A percentile compares a stretch with the other conserved stretches of the same genome.
Conservation (phyloP, 2,329 filamentous ascomycete genomes). For the Leptodontidium sp. region DNA sequence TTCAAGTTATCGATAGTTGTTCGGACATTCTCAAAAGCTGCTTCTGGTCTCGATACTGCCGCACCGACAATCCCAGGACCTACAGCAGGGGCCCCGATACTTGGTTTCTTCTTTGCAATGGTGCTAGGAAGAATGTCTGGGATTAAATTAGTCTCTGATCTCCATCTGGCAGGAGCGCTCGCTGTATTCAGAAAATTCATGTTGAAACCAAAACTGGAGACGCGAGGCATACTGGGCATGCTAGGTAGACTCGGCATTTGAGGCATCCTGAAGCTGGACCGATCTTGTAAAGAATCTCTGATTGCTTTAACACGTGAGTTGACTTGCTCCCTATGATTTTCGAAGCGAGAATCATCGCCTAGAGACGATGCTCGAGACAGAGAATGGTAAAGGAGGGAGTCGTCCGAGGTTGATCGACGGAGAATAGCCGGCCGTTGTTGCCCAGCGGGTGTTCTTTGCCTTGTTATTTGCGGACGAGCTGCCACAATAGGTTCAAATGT, state of each 20-base stretch:
- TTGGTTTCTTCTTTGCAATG: constrained; percentile 36
- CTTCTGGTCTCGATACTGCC: constrained; percentile 32
- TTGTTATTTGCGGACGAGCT: constrained; percentile 23
- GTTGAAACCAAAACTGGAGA: constrained; percentile 51
- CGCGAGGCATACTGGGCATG: constrained; percentile 49
- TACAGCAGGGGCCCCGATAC: constrained; percentile 31
- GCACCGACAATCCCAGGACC: constrained; percentile 34
- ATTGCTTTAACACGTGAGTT: constrained; percentile 92
- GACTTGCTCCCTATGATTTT: constrained; percentile 81
- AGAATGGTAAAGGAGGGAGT: constrained; percentile 78
- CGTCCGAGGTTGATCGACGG: constrained; percentile 74
- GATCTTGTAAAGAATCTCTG: constrained; percentile 83
- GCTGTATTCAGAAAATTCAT: constrained; percentile 44
- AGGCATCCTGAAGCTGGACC: constrained; percentile 77
- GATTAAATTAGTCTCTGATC: constrained; percentile 38
- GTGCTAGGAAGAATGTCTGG: constrained; percentile 42
- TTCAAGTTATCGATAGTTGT: constrained; percentile 53
- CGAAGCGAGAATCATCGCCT: constrained; percentile 83
- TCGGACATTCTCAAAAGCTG: constrained; percentile 27
- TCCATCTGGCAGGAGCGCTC: constrained; percentile 39
- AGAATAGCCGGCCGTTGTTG: constrained; percentile 47
- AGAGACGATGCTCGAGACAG: constrained; percentile 83
- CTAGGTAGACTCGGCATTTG: constrained; percentile 63
- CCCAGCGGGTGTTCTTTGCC: constrained; percentile 19
- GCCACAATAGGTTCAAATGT: constrained; percentile 31